Percentiles rank a stretch among this genome's conserved stretches.
phyloP scores from a whole-genome alignment of 2,329 filamentous ascomycete genomes.

The Apiospora hydei region DNA sequence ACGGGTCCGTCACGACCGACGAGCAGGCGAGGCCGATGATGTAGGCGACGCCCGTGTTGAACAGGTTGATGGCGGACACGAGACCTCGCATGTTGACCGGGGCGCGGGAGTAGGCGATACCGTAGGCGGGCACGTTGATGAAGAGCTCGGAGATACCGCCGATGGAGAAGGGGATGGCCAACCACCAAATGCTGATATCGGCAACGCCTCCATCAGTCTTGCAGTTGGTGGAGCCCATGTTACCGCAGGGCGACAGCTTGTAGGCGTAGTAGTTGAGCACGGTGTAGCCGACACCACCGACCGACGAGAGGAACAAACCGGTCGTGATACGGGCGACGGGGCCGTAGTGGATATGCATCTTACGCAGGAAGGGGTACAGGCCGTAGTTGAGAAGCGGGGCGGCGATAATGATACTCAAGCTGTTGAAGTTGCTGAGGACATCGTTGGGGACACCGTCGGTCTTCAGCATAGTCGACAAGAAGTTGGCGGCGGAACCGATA shows the following conservation, averaged over 20 bases:
- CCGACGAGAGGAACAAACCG: constrained; percentile 56
- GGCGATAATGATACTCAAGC: constrained; percentile 54
- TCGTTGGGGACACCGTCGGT: constrained; percentile 60
- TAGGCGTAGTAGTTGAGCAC: constrained; percentile 52
- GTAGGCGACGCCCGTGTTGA: constrained; percentile 55
- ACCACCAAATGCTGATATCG: constrained; percentile 61
- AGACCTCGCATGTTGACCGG: constrained; percentile 60
- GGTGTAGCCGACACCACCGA: constrained; percentile 53
- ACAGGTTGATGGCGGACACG: constrained; percentile 57
- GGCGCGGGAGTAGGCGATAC: constrained; percentile 59
- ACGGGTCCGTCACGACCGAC: constrained; percentile 55
- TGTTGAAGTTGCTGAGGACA: constrained; percentile 57
- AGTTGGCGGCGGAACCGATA: constrained; percentile 56
- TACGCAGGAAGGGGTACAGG: constrained; percentile 54
- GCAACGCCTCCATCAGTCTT: constrained; percentile 46
- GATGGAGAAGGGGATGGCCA: constrained; percentile 60
- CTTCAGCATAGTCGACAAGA: constrained; percentile 55
- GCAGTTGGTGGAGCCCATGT: constrained; percentile 49
- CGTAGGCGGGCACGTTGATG: constrained; percentile 58
- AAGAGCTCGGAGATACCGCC: constrained; percentile 61
- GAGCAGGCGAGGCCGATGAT: constrained; percentile 53
- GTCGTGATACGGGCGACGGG: constrained; percentile 58
- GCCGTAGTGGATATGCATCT: constrained; percentile 52
- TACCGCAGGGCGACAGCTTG: constrained; percentile 50
- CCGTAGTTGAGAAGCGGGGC: constrained; percentile 56